A percentile compares a stretch with the other conserved stretches of the same genome.
phyloP scores from a whole-genome alignment of 2,329 filamentous ascomycete species.

The Cercospora zeae-maydis region DNA sequence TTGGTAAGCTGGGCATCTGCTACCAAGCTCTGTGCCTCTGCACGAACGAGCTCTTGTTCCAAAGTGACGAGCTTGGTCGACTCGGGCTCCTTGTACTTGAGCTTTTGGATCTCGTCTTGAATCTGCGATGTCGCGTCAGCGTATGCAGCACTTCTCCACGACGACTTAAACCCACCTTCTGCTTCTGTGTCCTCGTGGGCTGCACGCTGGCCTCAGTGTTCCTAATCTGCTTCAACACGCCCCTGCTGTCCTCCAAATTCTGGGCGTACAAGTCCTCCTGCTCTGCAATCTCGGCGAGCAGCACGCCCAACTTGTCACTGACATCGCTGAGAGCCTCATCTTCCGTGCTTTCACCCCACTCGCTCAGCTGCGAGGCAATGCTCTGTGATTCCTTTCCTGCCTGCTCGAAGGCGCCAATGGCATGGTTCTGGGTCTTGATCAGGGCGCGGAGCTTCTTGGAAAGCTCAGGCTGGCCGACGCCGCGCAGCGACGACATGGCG shows the following conservation, averaged over 20 bases:
- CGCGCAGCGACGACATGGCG: constrained; percentile 80
- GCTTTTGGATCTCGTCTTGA: constrained; percentile 82
- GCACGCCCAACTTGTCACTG: constrained; percentile 90
- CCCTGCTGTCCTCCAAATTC: constrained; percentile 78
- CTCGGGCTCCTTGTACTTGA: constrained; percentile 89
- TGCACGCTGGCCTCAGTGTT: constrained; percentile 96
- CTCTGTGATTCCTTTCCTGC: constrained; percentile 79
- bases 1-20: constrained; percentile 96
- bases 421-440: constrained; percentile 91
- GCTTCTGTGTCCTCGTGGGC: constrained; percentile 81
- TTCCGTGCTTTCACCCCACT: constrained; percentile 90
- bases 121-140: constrained; percentile 47
- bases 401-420: constrained; percentile 77
- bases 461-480: constrained; percentile 74
- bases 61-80: constrained; percentile 76
- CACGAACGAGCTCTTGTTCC: constrained; percentile 93
- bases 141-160: background rate
- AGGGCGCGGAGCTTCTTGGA: constrained; percentile 84
- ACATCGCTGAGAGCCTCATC: constrained; percentile 87
- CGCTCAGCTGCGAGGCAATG: constrained; percentile 86
- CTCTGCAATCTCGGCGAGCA: constrained; percentile 88
- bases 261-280: constrained; percentile 88
- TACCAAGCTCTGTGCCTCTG: constrained; percentile 92
- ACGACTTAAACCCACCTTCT: constrained; percentile 52
- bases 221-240: constrained; percentile 81